Conservation (phyloP, 2,329 filamentous ascomycete species). For the Beauveria varroae region DNA sequence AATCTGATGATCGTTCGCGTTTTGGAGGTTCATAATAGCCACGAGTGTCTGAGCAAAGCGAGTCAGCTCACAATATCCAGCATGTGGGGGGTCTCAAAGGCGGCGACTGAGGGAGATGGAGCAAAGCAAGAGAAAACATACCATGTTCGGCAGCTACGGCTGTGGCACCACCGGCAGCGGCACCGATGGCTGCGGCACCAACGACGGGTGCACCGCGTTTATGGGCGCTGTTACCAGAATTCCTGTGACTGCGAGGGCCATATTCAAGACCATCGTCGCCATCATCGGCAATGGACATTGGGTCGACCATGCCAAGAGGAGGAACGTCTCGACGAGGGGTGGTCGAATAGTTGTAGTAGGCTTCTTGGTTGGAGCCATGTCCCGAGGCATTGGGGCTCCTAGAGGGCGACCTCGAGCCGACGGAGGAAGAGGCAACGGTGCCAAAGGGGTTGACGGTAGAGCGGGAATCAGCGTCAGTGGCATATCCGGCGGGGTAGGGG, state of each 20-base stretch:
- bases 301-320: conserved; percentile 57
- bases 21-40: conserved; percentile 26
- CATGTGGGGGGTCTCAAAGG: too few relatives aligned
- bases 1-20: conserved; percentile 59
- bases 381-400: conserved; percentile 41
- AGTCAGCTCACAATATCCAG: too few relatives aligned
- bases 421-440: conserved; percentile 23
- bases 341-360: conserved; percentile 53
- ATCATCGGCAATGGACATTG: conserved; percentile 76
- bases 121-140: background rate
- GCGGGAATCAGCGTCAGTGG: conserved; percentile 32
- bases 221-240: conserved; percentile 55
- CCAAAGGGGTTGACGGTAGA: conserved; percentile 34
- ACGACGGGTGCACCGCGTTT: conserved; percentile 28
- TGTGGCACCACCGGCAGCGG: conserved; percentile 37
- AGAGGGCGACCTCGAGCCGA: conserved; percentile 34
- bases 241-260: conserved; percentile 35
- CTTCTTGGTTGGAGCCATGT: conserved; percentile 51
- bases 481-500: conserved; percentile 15
- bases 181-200: conserved; percentile 28
- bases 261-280: conserved; percentile 75
- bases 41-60: conserved; percentile 16
- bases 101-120: background rate
- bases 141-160: conserved; percentile 28
- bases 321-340: conserved; percentile 37